A percentile compares a stretch with the other conserved stretches of the same genome.
Evolutionary conservation across 202 grass and related monocot genomes (phyloP).

Genomic region (Miscanthus sacchariflorus): DNA sequence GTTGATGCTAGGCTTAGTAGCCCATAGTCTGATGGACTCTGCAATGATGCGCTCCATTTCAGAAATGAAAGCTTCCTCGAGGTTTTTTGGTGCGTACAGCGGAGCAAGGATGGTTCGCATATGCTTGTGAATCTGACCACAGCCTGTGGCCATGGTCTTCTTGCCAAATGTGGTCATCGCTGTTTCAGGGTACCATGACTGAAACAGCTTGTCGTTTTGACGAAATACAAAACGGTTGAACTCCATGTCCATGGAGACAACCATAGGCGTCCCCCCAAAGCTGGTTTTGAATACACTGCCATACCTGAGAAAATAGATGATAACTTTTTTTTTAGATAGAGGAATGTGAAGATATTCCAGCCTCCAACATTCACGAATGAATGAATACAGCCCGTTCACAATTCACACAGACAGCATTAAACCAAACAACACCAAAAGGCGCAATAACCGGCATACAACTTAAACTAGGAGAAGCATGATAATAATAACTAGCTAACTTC

Average conservation of each 20-base stretch:
- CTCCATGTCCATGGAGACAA: slow-evolving; percentile 20
- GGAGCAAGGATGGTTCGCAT: background rate
- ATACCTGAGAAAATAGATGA: background rate
- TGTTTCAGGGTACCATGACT: background rate
- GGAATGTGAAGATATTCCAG: no score
- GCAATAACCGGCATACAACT: no score
- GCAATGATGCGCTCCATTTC: slow-evolving; percentile 27
- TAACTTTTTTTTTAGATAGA: no score
- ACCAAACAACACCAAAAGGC: no score
- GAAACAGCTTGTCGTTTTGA: background rate
- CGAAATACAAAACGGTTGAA: background rate
- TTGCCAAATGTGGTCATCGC: background rate
- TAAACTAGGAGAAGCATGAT: no score
- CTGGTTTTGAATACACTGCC: background rate
- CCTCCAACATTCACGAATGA: no score
- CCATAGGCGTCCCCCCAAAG: background rate
- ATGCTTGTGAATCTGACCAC: background rate
- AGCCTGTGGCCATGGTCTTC: background rate
- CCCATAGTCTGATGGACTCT: slow-evolving; percentile 44
- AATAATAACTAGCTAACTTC: no score
- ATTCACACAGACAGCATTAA: no score
- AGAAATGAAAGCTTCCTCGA: background rate
- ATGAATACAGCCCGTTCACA: no score
- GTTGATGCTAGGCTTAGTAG: slow-evolving; percentile 36
- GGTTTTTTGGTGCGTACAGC: background rate